Evolutionary conservation across 106 monocot species (phyloP).

Genomic region (Ottelia alismoides): DNA sequence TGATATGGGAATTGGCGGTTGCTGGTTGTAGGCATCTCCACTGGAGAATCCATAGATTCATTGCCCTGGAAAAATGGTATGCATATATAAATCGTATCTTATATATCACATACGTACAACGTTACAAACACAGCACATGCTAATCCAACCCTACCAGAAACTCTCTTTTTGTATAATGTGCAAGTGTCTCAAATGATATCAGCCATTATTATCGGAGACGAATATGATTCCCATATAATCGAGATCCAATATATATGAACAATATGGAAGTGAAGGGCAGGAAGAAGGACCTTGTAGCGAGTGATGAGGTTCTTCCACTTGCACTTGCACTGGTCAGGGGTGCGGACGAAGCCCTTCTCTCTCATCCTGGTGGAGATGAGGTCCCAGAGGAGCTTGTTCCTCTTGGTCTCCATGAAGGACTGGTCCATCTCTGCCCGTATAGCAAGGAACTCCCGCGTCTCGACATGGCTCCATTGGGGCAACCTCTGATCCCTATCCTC

Average conservation of each 20-base stretch:
- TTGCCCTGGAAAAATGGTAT: conserved; percentile 42
- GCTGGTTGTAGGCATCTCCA: conserved; percentile 17
- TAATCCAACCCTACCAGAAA: no score
- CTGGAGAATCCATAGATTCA: conserved; percentile 33
- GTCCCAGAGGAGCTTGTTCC: conserved; percentile 77
- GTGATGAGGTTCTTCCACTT: conserved; percentile 99
- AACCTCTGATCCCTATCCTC: no score
- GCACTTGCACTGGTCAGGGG: conserved; percentile 94
- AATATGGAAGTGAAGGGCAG: no score
- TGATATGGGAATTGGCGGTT: conserved; percentile 70
- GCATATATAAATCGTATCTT: no score
- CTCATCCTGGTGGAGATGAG: conserved; percentile 37
- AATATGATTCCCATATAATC: no score
- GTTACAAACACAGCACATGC: no score
- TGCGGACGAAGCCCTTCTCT: conserved; percentile 38
- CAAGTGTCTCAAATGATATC: no score
- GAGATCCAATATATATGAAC: no score
- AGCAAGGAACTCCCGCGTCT: conserved; percentile 48
- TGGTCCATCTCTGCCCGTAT: conserved; percentile 51
- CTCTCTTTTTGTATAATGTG: no score
- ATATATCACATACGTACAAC: no score
- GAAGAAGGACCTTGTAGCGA: conserved; percentile 50
- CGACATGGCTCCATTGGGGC: conserved; percentile 59
- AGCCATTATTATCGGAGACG: no score
- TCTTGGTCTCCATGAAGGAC: conserved; percentile 55